These are phyloP conservation scores for Globisporangium mamillatum DNA, from an alignment of 352 stramenopile genomes.

Conservation along the genomic window DNA sequence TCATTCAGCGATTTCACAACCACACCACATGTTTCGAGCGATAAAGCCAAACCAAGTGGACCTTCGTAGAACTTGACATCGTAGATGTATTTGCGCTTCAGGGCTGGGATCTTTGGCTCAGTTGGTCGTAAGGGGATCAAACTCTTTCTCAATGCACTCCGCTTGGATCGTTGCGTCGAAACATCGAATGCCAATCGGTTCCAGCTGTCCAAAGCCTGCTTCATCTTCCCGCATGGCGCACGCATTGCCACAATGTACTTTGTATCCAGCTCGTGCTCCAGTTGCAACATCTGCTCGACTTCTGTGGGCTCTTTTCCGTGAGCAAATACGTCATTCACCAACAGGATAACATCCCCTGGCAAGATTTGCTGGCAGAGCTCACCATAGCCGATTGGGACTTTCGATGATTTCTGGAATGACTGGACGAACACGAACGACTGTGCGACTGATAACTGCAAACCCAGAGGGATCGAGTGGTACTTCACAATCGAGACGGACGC, in stretches of 20 bases:
- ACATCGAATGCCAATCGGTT: constrained; percentile 26
- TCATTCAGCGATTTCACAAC: constrained; percentile 82
- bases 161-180: constrained; percentile 28
- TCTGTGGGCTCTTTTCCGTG: constrained; percentile 34
- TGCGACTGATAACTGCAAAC: constrained; percentile 32
- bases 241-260: constrained; percentile 42
- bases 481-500: constrained; percentile 69
- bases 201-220: constrained; percentile 25
- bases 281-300: constrained; percentile 31
- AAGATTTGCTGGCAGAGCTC: constrained; percentile 63
- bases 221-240: constrained; percentile 41
- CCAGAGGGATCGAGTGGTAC: constrained; percentile 36
- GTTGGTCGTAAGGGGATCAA: constrained; percentile 13
- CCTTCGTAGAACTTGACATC: constrained; percentile 74
- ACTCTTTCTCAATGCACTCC: constrained; percentile 23
- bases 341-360: constrained; percentile 61
- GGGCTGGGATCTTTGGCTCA: neutral
- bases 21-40: constrained; percentile 63
- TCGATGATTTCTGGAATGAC: constrained; percentile 28
- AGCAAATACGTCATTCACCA: constrained; percentile 35
- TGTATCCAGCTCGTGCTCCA: constrained; percentile 22
- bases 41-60: constrained; percentile 68
- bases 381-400: constrained; percentile 37
- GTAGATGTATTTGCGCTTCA: constrained; percentile 24
- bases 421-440: constrained; percentile 48